Percentiles rank a stretch among this genome's conserved stretches.
Evolutionary conservation across 108 stramenopile species (phyloP).

Genomic region (Skeletonema costatum): DNA sequence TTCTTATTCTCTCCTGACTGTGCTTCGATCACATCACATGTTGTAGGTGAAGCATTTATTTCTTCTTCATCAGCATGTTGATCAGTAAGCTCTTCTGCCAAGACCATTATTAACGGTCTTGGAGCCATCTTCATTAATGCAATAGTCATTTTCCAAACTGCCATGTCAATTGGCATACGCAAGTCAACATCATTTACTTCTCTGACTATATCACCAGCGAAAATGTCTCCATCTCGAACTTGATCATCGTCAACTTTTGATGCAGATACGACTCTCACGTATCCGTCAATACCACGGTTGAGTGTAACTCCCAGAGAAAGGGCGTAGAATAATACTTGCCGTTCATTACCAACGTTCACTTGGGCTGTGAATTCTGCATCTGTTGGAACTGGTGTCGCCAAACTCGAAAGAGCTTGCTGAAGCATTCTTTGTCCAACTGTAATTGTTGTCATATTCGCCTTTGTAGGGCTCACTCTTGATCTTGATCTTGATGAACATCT

Average conservation of each 20-base stretch:
- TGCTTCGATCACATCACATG: not conserved
- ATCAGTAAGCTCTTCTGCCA: conserved; percentile 13
- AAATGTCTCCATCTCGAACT: conserved; percentile 20
- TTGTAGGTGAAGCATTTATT: not conserved
- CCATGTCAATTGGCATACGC: conserved; percentile 35
- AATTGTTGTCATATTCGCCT: not conserved
- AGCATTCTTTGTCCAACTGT: not conserved
- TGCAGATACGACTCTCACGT: conserved; percentile 32
- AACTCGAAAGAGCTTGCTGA: not conserved
- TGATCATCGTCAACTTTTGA: not conserved
- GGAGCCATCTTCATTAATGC: conserved; percentile 47
- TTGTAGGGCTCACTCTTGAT: not conserved
- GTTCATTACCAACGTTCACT: conserved; percentile 26
- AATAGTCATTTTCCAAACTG: conserved; percentile 39
- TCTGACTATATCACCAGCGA: conserved; percentile 29
- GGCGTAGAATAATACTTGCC: conserved; percentile 23
- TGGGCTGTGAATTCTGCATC: not conserved
- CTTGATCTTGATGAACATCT: not conserved
- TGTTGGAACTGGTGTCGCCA: not conserved
- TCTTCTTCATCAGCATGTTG: not conserved
- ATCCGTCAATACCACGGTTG: conserved; percentile 39
- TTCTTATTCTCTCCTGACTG: not conserved
- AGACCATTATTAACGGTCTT: conserved; percentile 29
- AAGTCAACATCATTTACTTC: conserved; percentile 38
- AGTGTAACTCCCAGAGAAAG: conserved; percentile 34